Conservation (phyloP, 148 eudicot genomes). For the Amaranthus hypochondriacus region DNA sequence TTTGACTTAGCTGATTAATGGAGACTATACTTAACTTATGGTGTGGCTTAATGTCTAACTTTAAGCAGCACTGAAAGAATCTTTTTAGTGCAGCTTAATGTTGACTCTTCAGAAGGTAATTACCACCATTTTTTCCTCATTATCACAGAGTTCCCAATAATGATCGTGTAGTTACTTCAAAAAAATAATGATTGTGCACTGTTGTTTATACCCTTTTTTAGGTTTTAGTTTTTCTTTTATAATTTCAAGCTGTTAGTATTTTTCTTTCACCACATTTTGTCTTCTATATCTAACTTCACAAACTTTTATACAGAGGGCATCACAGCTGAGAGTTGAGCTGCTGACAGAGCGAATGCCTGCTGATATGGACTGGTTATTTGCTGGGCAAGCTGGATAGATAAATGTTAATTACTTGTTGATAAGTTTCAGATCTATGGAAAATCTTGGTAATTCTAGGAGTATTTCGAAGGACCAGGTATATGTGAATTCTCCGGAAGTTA, state of each 20-base stretch:
- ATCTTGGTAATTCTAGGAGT: constrained; percentile 13
- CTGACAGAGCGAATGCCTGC: constrained; percentile 10
- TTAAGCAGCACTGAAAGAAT: neutral
- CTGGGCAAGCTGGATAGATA: constrained; percentile 1
- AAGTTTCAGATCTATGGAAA: constrained; percentile 27
- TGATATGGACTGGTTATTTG: neutral
- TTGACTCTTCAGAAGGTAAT: neutral
- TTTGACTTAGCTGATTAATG: neutral
- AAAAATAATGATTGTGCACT: neutral
- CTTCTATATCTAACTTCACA: neutral
- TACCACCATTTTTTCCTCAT: neutral
- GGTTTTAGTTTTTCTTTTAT: neutral
- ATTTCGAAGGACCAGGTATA: constrained; percentile 25
- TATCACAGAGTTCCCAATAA: neutral
- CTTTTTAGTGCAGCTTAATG: neutral
- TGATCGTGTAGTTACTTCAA: too few species aligned
- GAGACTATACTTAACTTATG: neutral
- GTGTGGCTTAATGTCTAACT: neutral
- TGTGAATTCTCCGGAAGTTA: constrained; percentile 27
- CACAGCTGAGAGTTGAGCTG: constrained; percentile 17
- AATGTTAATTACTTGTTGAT: constrained; percentile 12
- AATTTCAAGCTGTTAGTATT: neutral
- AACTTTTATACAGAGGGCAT: constrained; percentile 3
- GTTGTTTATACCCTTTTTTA: neutral
- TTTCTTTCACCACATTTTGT: neutral